These are phyloP conservation scores for Dentipellis sp. DNA, from an alignment of 768 basidiomycete genomes.

Conservation along the genomic window DNA sequence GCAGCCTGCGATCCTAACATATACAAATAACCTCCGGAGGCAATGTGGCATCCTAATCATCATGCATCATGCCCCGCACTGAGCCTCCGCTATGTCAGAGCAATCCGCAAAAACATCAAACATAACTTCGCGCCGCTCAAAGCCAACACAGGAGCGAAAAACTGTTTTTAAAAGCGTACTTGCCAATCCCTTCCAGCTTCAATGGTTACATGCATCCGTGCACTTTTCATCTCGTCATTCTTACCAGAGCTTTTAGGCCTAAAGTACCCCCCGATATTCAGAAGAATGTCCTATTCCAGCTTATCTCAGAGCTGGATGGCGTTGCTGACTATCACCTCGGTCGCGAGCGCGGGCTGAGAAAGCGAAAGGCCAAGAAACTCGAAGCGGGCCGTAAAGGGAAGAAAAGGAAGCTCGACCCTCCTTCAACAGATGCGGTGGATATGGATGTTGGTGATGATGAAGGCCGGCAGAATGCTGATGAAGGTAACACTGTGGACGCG, in stretches of 20 bases:
- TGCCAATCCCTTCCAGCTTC: constrained; percentile 61
- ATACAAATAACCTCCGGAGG: no score
- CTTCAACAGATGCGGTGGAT: no score
- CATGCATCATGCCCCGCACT: no score
- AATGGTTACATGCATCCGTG: constrained; percentile 42
- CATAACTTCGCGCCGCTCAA: constrained; percentile 57
- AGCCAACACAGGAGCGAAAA: constrained; percentile 41
- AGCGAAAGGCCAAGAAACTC: neutral
- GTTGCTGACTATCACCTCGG: constrained; percentile 32
- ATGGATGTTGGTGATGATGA: neutral
- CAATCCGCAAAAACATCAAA: constrained; percentile 43
- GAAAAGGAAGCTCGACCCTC: neutral
- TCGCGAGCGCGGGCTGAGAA: constrained; percentile 5
- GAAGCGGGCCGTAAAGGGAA: neutral
- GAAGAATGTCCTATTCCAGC: constrained; percentile 42
- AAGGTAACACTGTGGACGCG: neutral
- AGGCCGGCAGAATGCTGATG: no score
- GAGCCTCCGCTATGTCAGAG: constrained; percentile 30
- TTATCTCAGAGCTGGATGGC: constrained; percentile 42
- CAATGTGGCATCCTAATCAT: no score
- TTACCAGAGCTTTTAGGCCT: constrained; percentile 37
- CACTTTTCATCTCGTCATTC: constrained; percentile 6
- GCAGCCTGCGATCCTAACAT: no score
- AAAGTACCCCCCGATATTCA: constrained; percentile 53
- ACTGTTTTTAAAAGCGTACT: constrained; percentile 61